A percentile compares a stretch with the other conserved stretches of the same genome.
Conservation (phyloP, 495 filamentous ascomycete species). For the Xylaria grammica region DNA sequence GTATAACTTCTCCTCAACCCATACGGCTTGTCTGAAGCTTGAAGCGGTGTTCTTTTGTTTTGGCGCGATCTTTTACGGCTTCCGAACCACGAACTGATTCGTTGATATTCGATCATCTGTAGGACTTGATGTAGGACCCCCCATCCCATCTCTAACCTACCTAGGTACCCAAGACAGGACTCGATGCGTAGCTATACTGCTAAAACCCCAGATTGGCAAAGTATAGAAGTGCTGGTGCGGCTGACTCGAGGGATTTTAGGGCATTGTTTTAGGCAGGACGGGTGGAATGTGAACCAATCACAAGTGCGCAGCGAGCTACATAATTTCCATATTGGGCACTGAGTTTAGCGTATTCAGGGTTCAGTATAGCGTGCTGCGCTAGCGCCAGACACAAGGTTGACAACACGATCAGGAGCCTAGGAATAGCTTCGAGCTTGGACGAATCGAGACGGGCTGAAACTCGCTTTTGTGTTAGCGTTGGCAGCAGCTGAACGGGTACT, state of each 20-base stretch:
- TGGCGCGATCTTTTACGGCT: not conserved
- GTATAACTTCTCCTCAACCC: not conserved
- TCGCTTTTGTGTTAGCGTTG: not conserved
- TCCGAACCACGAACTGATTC: not conserved
- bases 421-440: conserved; percentile 10
- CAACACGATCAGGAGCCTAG: not conserved
- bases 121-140: not conserved
- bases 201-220: too few relatives aligned
- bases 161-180: not conserved
- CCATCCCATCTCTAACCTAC: too few relatives aligned
- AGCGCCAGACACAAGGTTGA: conserved; percentile 6
- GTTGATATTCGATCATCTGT: not conserved
- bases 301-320: not conserved
- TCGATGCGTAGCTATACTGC: not conserved
- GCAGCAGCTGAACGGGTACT: not conserved
- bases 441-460: conserved; percentile 7
- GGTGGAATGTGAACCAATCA: not conserved
- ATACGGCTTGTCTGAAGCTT: not conserved
- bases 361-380: too few relatives aligned
- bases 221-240: too few relatives aligned
- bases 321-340: conserved; percentile 1
- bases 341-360: too few relatives aligned
- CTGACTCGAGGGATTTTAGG: conserved; percentile 3
- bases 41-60: not conserved
- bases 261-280: not conserved